Conservation (phyloP, 2,329 filamentous ascomycete species). For the Colletotrichum tanaceti region DNA sequence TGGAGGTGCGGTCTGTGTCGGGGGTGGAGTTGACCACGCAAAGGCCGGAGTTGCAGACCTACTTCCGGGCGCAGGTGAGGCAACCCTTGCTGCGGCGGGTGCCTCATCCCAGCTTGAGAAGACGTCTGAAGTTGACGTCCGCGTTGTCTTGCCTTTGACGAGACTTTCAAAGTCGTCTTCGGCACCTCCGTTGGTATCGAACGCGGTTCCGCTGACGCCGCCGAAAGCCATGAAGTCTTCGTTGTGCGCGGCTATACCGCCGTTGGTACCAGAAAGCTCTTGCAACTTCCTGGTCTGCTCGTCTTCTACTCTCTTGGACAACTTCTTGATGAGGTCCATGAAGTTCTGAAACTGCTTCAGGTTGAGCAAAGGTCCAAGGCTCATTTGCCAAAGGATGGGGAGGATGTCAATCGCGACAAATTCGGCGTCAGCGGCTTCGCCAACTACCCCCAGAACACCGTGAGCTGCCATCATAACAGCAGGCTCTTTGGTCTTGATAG, state of each 20-base stretch:
- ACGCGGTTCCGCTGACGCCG: constrained; percentile 70
- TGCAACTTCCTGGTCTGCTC: constrained; percentile 91
- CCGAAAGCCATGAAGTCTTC: constrained; percentile 79
- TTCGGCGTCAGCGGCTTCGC: constrained; percentile 83
- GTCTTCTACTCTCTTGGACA: constrained; percentile 84
- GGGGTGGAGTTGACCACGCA: constrained; percentile 72
- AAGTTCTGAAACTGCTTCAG: constrained; percentile 89
- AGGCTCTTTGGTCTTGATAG: constrained; percentile 97
- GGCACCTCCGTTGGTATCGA: constrained; percentile 65
- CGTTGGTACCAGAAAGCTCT: constrained; percentile 76
- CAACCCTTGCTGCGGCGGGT: constrained; percentile 48
- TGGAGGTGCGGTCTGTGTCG: constrained; percentile 51
- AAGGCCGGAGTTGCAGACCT: constrained; percentile 61
- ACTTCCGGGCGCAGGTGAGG: constrained; percentile 51
- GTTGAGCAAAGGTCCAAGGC: constrained; percentile 87
- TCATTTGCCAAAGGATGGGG: constrained; percentile 91
- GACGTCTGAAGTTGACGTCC: constrained; percentile 53
- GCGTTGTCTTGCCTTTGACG: constrained; percentile 77
- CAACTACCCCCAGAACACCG: constrained; percentile 85
- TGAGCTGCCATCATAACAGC: constrained; percentile 96
- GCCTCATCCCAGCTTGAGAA: constrained; percentile 62
- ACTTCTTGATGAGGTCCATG: constrained; percentile 85
- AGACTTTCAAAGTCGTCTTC: constrained; percentile 88
- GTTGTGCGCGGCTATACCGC: constrained; percentile 60
- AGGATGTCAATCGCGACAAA: constrained; percentile 93